Evolutionary conservation across 768 basidiomycete genomes (phyloP).

Genomic region (Paxillus rubicundulus): DNA sequence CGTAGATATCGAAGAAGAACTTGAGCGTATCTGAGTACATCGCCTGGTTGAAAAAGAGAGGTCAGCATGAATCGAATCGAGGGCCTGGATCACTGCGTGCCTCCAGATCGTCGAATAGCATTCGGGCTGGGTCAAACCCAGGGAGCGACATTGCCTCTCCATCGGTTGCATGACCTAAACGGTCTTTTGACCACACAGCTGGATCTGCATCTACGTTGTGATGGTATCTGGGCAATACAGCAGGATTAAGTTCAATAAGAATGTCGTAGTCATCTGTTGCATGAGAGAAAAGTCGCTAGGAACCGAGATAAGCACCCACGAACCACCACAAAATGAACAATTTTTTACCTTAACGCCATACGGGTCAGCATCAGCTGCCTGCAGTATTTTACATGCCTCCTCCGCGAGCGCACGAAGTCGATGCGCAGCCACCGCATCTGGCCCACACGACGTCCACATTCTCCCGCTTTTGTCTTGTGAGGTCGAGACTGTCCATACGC

Average conservation of each 20-base stretch:
- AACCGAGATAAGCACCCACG: background rate
- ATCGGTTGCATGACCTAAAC: constrained; percentile 28
- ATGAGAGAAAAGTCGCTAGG: constrained; percentile 80
- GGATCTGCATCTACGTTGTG: constrained; percentile 63
- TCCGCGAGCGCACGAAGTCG: constrained; percentile 70
- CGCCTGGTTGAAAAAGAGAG: constrained; percentile 40
- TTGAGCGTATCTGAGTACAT: constrained; percentile 74
- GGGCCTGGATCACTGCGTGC: constrained; percentile 39
- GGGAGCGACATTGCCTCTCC: constrained; percentile 41
- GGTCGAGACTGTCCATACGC: constrained; percentile 79
- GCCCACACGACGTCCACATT: constrained; percentile 71
- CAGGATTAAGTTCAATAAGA: constrained; percentile 68
- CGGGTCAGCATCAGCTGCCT: constrained; percentile 46
- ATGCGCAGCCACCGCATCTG: constrained; percentile 69
- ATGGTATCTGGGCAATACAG: constrained; percentile 64
- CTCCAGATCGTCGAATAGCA: constrained; percentile 70
- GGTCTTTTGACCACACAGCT: constrained; percentile 43
- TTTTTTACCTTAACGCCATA: constrained; percentile 58
- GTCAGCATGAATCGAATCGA: background rate
- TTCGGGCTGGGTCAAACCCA: constrained; percentile 76
- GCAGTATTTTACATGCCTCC: constrained; percentile 66
- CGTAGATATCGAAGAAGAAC: constrained; percentile 81
- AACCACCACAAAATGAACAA: background rate
- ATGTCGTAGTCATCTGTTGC: constrained; percentile 85
- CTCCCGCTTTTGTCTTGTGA: constrained; percentile 71